phyloP scores from a whole-genome alignment of 352 stramenopile species.

The Elongisporangium prolatum region DNA sequence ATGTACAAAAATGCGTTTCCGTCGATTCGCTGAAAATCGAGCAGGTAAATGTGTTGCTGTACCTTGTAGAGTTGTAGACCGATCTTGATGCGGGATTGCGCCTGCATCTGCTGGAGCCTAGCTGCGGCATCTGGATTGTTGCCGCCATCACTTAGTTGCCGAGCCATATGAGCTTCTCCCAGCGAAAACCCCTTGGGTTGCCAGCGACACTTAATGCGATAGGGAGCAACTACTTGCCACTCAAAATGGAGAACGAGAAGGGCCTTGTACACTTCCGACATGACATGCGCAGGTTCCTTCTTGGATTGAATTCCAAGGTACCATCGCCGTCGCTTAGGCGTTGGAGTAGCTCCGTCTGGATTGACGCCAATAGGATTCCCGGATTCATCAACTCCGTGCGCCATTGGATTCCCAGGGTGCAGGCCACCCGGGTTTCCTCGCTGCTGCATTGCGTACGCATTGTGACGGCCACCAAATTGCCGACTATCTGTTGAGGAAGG shows the following conservation, averaged over 20 bases:
- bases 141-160: constrained; percentile 4
- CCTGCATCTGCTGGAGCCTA: constrained; percentile 25
- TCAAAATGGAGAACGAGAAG: constrained; percentile 96
- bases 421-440: constrained; percentile 7
- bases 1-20: constrained; percentile 99
- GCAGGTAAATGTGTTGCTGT: constrained; percentile 98
- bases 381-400: constrained; percentile 31
- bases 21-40: constrained; percentile 97
- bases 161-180: constrained; percentile 12
- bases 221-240: constrained; percentile 95
- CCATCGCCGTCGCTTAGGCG: constrained; percentile 89
- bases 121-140: constrained; percentile 20
- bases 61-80: constrained; percentile 96
- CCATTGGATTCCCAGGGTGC: constrained; percentile 3
- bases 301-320: constrained; percentile 99
- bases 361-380: constrained; percentile 9
- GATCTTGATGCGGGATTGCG: constrained; percentile 88
- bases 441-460: constrained; percentile 15
- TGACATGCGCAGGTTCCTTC: constrained; percentile 98
- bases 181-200: constrained; percentile 46
- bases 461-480: constrained; percentile 60
- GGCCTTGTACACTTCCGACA: constrained; percentile 99
- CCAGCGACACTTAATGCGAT: constrained; percentile 97
- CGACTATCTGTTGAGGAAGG: constrained; percentile 47
- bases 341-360: constrained; percentile 13